phyloP scores from a whole-genome alignment of 1,284 basidiomycete genomes.

The Microbotryum lychnidis-dioicae region DNA sequence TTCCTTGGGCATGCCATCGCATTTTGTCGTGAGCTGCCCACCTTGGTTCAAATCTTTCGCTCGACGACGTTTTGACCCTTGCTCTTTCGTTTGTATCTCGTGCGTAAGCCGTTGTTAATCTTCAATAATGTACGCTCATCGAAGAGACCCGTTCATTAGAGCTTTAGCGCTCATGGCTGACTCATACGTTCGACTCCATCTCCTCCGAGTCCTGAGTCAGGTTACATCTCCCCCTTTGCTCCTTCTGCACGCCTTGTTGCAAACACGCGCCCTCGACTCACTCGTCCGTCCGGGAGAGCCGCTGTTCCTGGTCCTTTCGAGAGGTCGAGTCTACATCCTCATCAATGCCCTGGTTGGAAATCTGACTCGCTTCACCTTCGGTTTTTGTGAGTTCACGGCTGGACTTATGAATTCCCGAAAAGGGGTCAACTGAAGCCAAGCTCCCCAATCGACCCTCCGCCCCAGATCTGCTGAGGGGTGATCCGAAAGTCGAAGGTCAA shows the following conservation, averaged over 20 bases:
- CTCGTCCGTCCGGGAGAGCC: constrained; percentile 32
- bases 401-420: not conserved
- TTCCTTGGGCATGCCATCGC: constrained; percentile 34
- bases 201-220: too few species aligned
- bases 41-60: not conserved
- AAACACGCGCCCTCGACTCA: constrained; percentile 36
- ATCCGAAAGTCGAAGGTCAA: not conserved
- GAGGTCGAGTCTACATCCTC: constrained; percentile 38
- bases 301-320: constrained; percentile 30
- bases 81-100: not conserved
- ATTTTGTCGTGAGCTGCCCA: constrained; percentile 24
- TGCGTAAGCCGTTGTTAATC: constrained; percentile 34
- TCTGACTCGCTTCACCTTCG: constrained; percentile 29
- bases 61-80: not conserved
- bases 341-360: constrained; percentile 39
- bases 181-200: too few species aligned
- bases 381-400: not conserved
- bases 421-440: constrained; percentile 6
- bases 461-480: not conserved
- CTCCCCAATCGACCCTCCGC: too few species aligned
- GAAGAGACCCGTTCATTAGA: too few species aligned
- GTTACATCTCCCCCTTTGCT: constrained; percentile 36
- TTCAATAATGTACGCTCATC: constrained; percentile 38
- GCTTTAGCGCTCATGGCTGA: too few species aligned
- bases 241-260: constrained; percentile 36